Base-by-base conservation (phyloP, 331 rosid genomes). In the Saraca asoca region DNA sequence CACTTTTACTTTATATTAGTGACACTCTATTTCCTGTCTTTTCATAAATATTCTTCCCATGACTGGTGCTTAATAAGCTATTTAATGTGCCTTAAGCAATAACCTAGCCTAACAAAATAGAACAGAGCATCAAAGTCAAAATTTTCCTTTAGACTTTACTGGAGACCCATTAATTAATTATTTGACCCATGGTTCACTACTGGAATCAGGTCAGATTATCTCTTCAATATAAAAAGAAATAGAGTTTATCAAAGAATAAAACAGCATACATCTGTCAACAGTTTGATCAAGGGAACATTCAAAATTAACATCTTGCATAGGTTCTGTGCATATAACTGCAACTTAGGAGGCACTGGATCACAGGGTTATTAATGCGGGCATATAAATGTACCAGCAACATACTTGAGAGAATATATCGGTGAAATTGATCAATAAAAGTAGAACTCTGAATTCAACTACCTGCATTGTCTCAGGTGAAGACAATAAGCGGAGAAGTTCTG, bases 381-480 rank as follows among this genome's bases (percentile, higher is more conserved):
- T 33, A 43, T 39, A 39, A 16, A 62, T 56, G 29, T 14, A 68
- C 11, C 49, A 54, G 55, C 31, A 51, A 57, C 35, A 29, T 12
- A 37, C 6, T 38, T 55, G 57, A 68, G 24, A 42, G 51, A 15
- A 13, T 12, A 12, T 46, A 15, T 13, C 18, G 14, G 17, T 59
- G 39, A 41, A 49, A 60, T 13, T 58, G 57, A 72, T 63, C 55
- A 82, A 59, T 52, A 69, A 52, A 52, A 49, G 10, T 7, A 51
- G 67, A 49, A 70, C 38, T 38, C 45, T 58, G 53, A 59, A 79
- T 41, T 43, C 64, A 58, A 29, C 63, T 74, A 91, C 97, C 97
- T 91, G 97, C 81, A 91, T 70, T 71, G 95, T 88, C 79, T 91
- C 97, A 2, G 97, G 95, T 42, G 88, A 83, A 64, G 94, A 83